These are phyloP conservation scores for Chaetomiaceae sp. DNA, from an alignment of 2,329 filamentous ascomycete genomes.

Conservation along the genomic window DNA sequence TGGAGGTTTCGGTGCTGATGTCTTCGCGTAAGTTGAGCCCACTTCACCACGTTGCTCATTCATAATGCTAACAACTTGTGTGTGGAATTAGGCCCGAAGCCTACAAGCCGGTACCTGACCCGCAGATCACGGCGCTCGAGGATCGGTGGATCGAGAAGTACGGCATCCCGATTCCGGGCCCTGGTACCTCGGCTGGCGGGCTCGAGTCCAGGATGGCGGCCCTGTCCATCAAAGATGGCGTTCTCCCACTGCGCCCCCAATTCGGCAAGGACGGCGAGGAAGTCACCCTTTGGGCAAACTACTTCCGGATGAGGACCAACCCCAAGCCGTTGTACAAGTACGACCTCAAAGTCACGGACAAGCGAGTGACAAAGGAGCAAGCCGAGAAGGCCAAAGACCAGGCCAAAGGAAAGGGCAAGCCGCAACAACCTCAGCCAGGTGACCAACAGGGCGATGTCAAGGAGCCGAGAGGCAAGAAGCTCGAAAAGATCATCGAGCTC, in stretches of 20 bases:
- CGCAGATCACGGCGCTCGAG: slow-evolving; percentile 28
- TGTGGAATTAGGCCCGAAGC: slow-evolving; percentile 4
- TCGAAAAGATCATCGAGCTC: slow-evolving; percentile 39
- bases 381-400: slow-evolving; percentile 15
- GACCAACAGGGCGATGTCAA: background rate
- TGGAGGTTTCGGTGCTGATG: slow-evolving; percentile 23
- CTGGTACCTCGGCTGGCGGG: background rate
- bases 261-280: slow-evolving; percentile 42
- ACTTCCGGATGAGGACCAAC: slow-evolving; percentile 43
- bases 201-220: slow-evolving; percentile 36
- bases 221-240: slow-evolving; percentile 27
- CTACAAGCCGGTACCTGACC: slow-evolving; percentile 28
- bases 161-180: background rate
- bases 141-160: slow-evolving; percentile 26
- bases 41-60: background rate
- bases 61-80: slow-evolving; percentile 10
- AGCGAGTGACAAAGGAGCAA: slow-evolving; percentile 5
- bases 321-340: slow-evolving; percentile 41
- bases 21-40: slow-evolving; percentile 31
- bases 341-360: slow-evolving; percentile 35
- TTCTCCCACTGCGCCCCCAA: slow-evolving; percentile 46
- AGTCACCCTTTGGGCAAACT: slow-evolving; percentile 52
- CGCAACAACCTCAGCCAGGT: background rate
- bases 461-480: slow-evolving; percentile 32
- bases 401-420: slow-evolving; percentile 11